Conservation (phyloP, 306 rosid genomes). For the Aeschynomene evenia region DNA sequence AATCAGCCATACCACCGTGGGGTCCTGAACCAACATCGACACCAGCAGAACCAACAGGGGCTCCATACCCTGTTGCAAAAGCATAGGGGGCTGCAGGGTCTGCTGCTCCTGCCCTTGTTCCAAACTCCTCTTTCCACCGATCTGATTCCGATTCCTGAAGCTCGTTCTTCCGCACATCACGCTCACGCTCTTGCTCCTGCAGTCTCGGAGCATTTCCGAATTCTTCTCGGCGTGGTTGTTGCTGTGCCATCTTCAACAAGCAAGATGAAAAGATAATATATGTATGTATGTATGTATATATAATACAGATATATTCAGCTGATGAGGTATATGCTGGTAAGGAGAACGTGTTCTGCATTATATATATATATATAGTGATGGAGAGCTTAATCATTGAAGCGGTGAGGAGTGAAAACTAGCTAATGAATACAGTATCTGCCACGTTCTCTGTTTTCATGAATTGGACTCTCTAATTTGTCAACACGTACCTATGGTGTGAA, state of each 20-base stretch:
- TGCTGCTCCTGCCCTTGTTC: background rate
- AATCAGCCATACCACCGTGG: background rate
- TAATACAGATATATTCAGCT: background rate
- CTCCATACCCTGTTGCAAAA: background rate
- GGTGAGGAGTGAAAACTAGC: background rate
- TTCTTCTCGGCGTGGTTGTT: background rate
- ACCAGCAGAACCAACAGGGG: background rate
- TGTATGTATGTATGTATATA: no score
- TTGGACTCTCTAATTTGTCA: background rate
- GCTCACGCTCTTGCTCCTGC: background rate
- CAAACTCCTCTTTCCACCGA: background rate
- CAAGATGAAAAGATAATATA: background rate
- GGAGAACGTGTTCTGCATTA: background rate
- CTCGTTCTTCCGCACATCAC: background rate
- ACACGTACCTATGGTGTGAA: slow-evolving; percentile 13
- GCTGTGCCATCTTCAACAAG: slow-evolving; percentile 15
- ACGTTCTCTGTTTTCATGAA: slow-evolving; percentile 8
- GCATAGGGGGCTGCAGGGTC: slow-evolving; percentile 17
- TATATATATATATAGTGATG: background rate
- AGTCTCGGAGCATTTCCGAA: background rate
- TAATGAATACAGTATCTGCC: background rate
- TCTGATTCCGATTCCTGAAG: background rate
- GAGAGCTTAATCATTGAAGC: slow-evolving; percentile 8
- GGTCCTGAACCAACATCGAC: background rate
- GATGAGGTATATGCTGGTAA: background rate